These are phyloP conservation scores for Neurospora sp. DNA, from an alignment of 495 filamentous ascomycete species.

Conservation along the genomic window DNA sequence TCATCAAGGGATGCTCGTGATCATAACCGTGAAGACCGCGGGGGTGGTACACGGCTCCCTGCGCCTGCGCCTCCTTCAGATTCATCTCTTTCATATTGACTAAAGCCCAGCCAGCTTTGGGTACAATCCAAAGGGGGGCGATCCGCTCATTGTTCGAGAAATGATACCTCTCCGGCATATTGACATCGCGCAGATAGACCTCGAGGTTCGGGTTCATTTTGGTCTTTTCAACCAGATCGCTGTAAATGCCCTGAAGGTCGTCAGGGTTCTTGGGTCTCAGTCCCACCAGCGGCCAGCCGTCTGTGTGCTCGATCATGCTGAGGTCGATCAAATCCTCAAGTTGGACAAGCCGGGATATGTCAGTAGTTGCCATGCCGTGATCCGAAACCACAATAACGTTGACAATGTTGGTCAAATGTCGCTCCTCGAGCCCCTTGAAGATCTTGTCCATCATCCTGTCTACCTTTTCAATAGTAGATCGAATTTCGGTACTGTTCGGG, in stretches of 20 bases:
- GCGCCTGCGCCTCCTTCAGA: slow-evolving; percentile 48
- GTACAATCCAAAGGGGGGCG: slow-evolving; percentile 85
- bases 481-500: slow-evolving; percentile 88
- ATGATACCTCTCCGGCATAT: slow-evolving; percentile 86
- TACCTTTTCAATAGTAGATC: slow-evolving; percentile 57
- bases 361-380: slow-evolving; percentile 95
- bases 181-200: slow-evolving; percentile 65
- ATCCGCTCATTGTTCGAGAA: slow-evolving; percentile 79
- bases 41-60: slow-evolving; percentile 59
- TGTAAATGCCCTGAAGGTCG: slow-evolving; percentile 46
- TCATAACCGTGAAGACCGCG: slow-evolving; percentile 84
- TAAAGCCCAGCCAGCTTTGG: slow-evolving; percentile 82
- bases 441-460: slow-evolving; percentile 70
- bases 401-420: slow-evolving; percentile 80
- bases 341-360: slow-evolving; percentile 71
- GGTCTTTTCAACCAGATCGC: slow-evolving; percentile 38
- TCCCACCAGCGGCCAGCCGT: slow-evolving; percentile 91
- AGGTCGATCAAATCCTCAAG: slow-evolving; percentile 84
- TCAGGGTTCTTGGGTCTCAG: slow-evolving; percentile 62
- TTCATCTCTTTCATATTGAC: slow-evolving; percentile 72
- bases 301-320: slow-evolving; percentile 63
- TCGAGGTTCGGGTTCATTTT: slow-evolving; percentile 59
- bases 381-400: slow-evolving; percentile 98
- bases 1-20: slow-evolving; percentile 80
- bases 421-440: slow-evolving; percentile 63